A percentile compares a stretch with the other conserved stretches of the same genome.
Conservation (phyloP, 2,329 filamentous ascomycete species). For the Lachnellula hyalina region DNA sequence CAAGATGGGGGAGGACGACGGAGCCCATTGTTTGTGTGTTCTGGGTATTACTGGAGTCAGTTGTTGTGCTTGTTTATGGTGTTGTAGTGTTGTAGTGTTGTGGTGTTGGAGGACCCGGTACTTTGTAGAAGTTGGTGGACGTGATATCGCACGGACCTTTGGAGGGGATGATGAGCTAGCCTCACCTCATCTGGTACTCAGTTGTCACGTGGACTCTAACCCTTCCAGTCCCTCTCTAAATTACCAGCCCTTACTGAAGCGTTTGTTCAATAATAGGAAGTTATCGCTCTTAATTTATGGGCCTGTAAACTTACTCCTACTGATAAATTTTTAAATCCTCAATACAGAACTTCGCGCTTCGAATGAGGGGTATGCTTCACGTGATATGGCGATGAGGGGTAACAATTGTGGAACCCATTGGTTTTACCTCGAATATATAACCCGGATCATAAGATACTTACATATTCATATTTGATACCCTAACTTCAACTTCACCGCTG, state of each 20-base stretch:
- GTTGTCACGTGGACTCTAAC: no score
- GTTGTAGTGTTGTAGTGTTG: neutral
- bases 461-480: no score
- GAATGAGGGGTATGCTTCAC: neutral
- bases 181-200: neutral
- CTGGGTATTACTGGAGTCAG: neutral
- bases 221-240: no score
- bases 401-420: neutral
- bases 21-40: slow-evolving; percentile 51
- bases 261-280: no score
- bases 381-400: neutral
- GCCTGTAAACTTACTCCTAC: no score
- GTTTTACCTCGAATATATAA: neutral
- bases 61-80: neutral
- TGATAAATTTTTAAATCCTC: no score
- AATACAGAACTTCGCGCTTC: no score
- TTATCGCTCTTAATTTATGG: no score
- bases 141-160: neutral
- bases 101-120: neutral
- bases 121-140: neutral
- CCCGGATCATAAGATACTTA: no score
- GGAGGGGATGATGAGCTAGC: neutral
- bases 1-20: slow-evolving; percentile 85
- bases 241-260: no score
- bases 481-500: no score